Conservation (phyloP, 1,139 yeast genomes). For the Protomyces gravidus region DNA sequence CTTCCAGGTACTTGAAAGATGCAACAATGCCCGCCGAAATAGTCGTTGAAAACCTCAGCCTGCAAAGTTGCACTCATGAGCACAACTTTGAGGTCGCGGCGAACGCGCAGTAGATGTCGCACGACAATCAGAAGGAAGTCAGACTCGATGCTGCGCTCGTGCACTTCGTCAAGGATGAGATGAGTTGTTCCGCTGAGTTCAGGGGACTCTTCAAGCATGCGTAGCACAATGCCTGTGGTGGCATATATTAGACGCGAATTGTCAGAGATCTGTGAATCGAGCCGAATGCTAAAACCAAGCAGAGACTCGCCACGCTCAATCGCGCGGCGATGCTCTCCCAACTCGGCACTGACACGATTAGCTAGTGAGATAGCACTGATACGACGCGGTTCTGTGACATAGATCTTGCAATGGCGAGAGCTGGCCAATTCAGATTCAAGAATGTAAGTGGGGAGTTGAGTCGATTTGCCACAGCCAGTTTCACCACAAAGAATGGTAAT, state of each 20-base stretch:
- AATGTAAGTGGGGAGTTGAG: conserved; percentile 55
- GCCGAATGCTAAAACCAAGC: conserved; percentile 76
- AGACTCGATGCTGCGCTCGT: conserved; percentile 75
- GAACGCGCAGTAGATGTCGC: conserved; percentile 48
- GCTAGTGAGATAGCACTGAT: conserved; percentile 72
- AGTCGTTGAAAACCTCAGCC: conserved; percentile 53
- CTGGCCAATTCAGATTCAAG: conserved; percentile 62
- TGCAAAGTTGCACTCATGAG: conserved; percentile 83
- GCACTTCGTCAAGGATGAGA: conserved; percentile 77
- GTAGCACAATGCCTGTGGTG: conserved; percentile 74
- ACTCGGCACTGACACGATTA: conserved; percentile 60
- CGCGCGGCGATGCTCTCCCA: conserved; percentile 40
- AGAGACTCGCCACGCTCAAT: conserved; percentile 58
- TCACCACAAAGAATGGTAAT: conserved; percentile 91
- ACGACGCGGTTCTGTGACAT: conserved; percentile 71
- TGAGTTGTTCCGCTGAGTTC: conserved; percentile 56
- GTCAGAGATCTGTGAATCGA: conserved; percentile 63
- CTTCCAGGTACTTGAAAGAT: conserved; percentile 74
- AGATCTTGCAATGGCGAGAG: conserved; percentile 51
- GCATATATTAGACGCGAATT: conserved; percentile 68
- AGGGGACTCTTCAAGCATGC: conserved; percentile 51
- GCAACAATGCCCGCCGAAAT: conserved; percentile 48
- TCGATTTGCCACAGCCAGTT: conserved; percentile 97
- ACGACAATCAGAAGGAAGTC: conserved; percentile 67
- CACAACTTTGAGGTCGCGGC: conserved; percentile 51